Evolutionary conservation across 225 moss, liverwort and hornwort genomes (phyloP).

Genomic region (Asterella californica): DNA sequence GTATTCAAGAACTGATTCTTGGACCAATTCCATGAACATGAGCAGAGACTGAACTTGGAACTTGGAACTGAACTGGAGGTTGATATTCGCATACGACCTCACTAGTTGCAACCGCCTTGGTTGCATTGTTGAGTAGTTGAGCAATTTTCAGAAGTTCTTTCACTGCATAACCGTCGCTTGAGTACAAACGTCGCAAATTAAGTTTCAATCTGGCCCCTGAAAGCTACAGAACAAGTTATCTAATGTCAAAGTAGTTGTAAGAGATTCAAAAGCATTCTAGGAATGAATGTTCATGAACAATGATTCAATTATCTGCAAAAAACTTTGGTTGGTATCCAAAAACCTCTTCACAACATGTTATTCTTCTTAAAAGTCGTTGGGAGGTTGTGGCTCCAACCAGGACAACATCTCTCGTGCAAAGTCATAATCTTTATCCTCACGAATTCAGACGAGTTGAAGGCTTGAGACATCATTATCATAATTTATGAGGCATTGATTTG

Average conservation of each 20-base stretch:
- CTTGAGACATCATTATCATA: no score
- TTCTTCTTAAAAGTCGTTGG: no score
- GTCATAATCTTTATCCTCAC: neutral
- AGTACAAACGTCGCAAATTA: slow-evolving; percentile 56
- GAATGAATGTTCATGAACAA: neutral
- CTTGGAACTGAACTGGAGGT: neutral
- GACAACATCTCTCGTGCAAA: no score
- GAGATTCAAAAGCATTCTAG: no score
- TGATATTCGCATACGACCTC: slow-evolving; percentile 24
- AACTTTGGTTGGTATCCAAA: no score
- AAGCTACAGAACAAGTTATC: slow-evolving; percentile 31
- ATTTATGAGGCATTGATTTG: neutral
- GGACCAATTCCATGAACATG: no score
- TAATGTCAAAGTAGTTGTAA: neutral
- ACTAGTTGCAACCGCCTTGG: slow-evolving; percentile 9
- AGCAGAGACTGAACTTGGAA: no score
- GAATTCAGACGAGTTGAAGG: neutral
- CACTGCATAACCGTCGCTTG: slow-evolving; percentile 52
- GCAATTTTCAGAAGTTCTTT: slow-evolving; percentile 70
- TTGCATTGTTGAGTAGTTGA: slow-evolving; percentile 42
- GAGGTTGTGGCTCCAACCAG: neutral
- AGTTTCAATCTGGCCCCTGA: slow-evolving; percentile 63
- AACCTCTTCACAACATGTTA: no score
- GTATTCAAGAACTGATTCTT: neutral
- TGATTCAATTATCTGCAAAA: neutral